Conservation (phyloP, 139 green algal genomes). For the Volvox africanus region DNA sequence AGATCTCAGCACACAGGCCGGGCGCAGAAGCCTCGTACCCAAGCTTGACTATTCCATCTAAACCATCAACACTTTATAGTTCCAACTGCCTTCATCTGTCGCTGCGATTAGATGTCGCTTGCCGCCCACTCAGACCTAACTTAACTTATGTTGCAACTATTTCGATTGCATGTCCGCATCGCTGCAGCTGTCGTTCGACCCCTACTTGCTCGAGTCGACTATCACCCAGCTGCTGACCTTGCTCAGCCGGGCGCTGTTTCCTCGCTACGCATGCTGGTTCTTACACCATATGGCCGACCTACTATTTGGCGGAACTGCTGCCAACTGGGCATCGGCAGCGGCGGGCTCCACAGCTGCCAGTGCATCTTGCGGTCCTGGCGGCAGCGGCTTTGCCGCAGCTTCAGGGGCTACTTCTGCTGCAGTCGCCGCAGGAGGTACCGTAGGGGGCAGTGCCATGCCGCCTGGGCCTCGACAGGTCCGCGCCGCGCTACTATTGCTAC, state of each 20-base stretch:
- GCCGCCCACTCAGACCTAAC: too few relatives aligned
- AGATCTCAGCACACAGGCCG: too few relatives aligned
- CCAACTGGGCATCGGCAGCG: conserved; percentile 15
- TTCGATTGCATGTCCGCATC: too few relatives aligned
- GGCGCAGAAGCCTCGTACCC: too few relatives aligned
- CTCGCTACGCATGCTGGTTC: conserved; percentile 50
- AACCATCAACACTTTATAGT: too few relatives aligned
- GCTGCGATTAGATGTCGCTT: too few relatives aligned
- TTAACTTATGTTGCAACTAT: too few relatives aligned
- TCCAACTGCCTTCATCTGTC: too few relatives aligned
- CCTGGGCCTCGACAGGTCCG: conserved; percentile 20
- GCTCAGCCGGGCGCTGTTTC: conserved; percentile 48
- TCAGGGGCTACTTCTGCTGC: background rate
- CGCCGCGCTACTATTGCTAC: conserved; percentile 54
- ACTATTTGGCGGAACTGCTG: background rate
- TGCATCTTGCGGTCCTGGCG: background rate
- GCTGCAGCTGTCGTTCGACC: background rate
- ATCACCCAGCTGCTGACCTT: conserved; percentile 27
- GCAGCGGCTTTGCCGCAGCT: background rate
- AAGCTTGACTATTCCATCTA: too few relatives aligned
- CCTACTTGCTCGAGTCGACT: conserved; percentile 29
- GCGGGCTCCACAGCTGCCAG: background rate
- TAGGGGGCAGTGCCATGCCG: background rate
- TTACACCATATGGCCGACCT: conserved; percentile 48
- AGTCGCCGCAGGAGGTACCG: background rate